Base-by-base conservation (phyloP, 495 filamentous ascomycete species). In the Hypoxylon crocopeplum region DNA sequence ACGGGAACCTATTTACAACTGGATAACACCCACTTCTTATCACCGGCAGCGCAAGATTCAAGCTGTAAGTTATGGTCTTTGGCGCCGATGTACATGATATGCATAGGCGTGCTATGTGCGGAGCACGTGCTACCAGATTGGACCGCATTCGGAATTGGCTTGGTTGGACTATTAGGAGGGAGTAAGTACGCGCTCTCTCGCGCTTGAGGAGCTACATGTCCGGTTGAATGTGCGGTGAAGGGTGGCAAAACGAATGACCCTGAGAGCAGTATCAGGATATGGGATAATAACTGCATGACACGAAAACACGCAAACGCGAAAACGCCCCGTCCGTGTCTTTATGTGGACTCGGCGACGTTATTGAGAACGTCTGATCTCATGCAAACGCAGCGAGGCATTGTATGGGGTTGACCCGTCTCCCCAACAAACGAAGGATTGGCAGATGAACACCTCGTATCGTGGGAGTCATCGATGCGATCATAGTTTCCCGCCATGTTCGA, bases 221-320 rank as follows among this genome's bases (percentile, higher is more conserved):
- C 54, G 44, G 25, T 12, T 36, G 33, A 50, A 56, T 49, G 44
- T 56, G 61, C 61, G 61, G 61, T 64, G 49, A 59, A 48, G 27
- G 27, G 61, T 64, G 61, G 61, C 61, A 56, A 64, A 59, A 59
- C 24, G 40, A 25, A 37, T n/a, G 42, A 44, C 22, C 33, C 22
- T 33, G 36, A 33, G 21, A 22, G 32, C 25, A n/a, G 17, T 20
- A 17, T 37, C 13, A 19, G 38, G 33, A 56, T 17, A 27, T 40
- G 17, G 39, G 29, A 45, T 49, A 15, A 21, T 12, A 38, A 47
- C 25, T 17, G 29, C 38, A 38, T 39, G 33, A 51, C 39, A 39
- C 39, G 56, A 38, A 40, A 37, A 56, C 51, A 39, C 46, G 56
- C 36, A 40, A 45, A 59, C 49, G 48, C 55, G 60, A 48, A 52